phyloP scores from a whole-genome alignment of 1,284 basidiomycete species.

The Ustilago esculenta region DNA sequence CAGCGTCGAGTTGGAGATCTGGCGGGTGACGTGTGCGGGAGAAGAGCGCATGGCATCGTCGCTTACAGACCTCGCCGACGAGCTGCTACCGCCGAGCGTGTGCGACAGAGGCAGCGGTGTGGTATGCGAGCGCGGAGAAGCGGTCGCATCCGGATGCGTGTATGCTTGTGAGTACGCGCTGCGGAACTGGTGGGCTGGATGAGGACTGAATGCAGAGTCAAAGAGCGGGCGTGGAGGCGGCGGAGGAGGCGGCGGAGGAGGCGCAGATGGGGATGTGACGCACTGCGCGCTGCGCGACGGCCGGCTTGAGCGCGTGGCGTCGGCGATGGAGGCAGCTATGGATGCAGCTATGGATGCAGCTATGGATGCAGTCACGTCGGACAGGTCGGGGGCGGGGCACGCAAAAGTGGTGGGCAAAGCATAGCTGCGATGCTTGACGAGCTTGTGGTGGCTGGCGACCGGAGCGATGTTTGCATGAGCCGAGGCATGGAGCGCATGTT shows the following conservation, averaged over 20 bases:
- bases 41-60: slow-evolving; percentile 10
- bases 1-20: slow-evolving; percentile 14
- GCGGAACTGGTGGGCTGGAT: background rate
- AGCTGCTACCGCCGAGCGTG: slow-evolving; percentile 3
- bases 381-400: slow-evolving; percentile 17
- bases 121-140: slow-evolving; percentile 7
- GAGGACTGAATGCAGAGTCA: slow-evolving; percentile 7
- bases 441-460: slow-evolving; percentile 22
- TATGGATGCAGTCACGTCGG: slow-evolving; percentile 3
- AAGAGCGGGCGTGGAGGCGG: too few relatives aligned
- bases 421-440: slow-evolving; percentile 28
- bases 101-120: background rate
- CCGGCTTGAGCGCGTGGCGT: background rate
- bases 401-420: slow-evolving; percentile 38
- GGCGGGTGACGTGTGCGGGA: slow-evolving; percentile 4
- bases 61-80: slow-evolving; percentile 20
- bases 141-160: background rate
- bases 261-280: background rate
- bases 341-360: slow-evolving; percentile 3
- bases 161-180: background rate
- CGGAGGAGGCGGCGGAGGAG: slow-evolving; percentile 1
- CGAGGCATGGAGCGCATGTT: slow-evolving; percentile 39
- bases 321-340: slow-evolving; percentile 5
- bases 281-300: background rate
- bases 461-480: slow-evolving; percentile 29